Evolutionary conservation across 2,329 filamentous ascomycete species (phyloP), one percentile per base, ranked within the genome.

Genomic region (Stemphylium lycopersici): DNA sequence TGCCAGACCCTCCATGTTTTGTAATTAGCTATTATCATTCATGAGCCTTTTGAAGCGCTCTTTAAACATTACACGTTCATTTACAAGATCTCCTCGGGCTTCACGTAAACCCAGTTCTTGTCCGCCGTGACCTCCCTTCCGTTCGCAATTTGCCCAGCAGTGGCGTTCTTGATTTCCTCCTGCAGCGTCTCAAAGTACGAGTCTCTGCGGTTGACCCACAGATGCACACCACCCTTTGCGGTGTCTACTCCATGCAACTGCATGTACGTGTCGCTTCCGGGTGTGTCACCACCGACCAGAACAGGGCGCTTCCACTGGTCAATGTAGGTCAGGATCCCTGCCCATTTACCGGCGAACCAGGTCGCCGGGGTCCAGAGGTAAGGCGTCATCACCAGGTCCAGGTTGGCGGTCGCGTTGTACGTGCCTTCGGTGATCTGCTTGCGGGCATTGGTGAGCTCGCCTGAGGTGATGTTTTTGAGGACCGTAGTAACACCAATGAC

Each of bases 321-420:
- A 20, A 71, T 68, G 37, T 71, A 71, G 12, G 66, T 70, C 24
- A 71, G 40, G 12, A 70, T 63, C 11, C 66, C 68, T 18, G 66
- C 67, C 68, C 68, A 71, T 46, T 70, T 71, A 0, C 68, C 68
- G 3, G 68, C 58, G 41, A 64, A 71, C 67, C 68, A 71, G 4
- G 68, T 71, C 0, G 68, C 66, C 6, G 68, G 67, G 6, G 67
- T 71, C 65, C 65, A 71, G 1, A 71, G 61, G 36, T 70, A 69
- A 12, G 66, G 53, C 3, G 63, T 65, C 8, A 71, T 44, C 6
- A 67, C 56, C 8, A 71, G 51, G 45, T 70, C 66, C 13, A 69
- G 52, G 40, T 67, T 68, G 4, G 61, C 62, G 10, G 61, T 55
- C n/a, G 59, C 48, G 45, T 70, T 54, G 34, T 71, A 71, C 11